These are phyloP conservation scores for Microthlaspi erraticum DNA, from an alignment of 345 rosid species.

Conservation along the genomic window DNA sequence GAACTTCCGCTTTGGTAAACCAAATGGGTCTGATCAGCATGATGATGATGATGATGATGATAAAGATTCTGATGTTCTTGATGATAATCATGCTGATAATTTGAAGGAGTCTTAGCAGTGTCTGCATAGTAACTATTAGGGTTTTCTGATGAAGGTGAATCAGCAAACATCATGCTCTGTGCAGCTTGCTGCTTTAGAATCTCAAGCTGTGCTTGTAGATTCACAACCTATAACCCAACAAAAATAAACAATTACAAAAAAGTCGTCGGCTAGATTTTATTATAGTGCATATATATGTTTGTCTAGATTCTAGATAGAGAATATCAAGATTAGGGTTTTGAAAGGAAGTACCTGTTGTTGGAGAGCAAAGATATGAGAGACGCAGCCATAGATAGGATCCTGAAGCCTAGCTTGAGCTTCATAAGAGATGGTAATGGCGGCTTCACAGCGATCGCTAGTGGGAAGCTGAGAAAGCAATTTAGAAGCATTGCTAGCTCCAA, in stretches of 20 bases:
- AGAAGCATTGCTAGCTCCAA: slow-evolving; percentile 97
- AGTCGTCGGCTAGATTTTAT: neutral
- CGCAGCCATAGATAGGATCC: slow-evolving; percentile 96
- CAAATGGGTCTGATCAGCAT: slow-evolving; percentile 49
- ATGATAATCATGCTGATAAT: slow-evolving; percentile 36
- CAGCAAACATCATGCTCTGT: slow-evolving; percentile 54
- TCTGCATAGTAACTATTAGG: slow-evolving; percentile 57
- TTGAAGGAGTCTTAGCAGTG: slow-evolving; percentile 35
- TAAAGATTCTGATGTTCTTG: slow-evolving; percentile 48
- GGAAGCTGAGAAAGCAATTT: slow-evolving; percentile 86
- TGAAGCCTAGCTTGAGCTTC: slow-evolving; percentile 98
- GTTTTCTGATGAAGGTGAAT: slow-evolving; percentile 55
- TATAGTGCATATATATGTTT: slow-evolving; percentile 2
- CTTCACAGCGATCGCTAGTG: slow-evolving; percentile 73
- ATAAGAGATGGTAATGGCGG: slow-evolving; percentile 88
- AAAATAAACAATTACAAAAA: slow-evolving; percentile 14
- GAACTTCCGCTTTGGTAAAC: slow-evolving; percentile 50
- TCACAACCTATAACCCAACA: slow-evolving; percentile 64
- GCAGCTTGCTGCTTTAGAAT: slow-evolving; percentile 81
- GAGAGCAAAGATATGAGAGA: slow-evolving; percentile 92
- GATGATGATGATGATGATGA: slow-evolving; percentile 32
- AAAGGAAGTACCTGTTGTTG: slow-evolving; percentile 79
- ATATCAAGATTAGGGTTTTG: slow-evolving; percentile 34
- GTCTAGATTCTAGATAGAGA: slow-evolving; percentile 10
- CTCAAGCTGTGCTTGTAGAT: slow-evolving; percentile 85